These are phyloP conservation scores for Helotiales sp. DNA, from an alignment of 2,329 filamentous ascomycete species.

Conservation along the genomic window DNA sequence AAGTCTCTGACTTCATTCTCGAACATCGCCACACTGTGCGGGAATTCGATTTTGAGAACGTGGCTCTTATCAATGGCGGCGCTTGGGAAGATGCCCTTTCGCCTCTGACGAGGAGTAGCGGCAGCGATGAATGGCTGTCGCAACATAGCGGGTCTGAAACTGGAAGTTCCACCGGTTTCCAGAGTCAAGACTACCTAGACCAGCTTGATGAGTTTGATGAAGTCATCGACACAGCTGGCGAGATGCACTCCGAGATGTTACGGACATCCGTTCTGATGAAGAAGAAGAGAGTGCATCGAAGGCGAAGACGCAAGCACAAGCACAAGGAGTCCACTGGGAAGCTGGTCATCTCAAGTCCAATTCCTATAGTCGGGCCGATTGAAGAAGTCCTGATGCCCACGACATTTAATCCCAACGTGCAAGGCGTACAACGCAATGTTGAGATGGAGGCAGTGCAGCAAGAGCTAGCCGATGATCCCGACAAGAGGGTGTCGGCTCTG, in stretches of 20 bases:
- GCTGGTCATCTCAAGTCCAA: conserved; percentile 35
- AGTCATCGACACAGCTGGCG: conserved; percentile 32
- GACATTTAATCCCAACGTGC: conserved; percentile 58
- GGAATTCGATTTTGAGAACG: conserved; percentile 82
- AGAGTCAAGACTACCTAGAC: conserved; percentile 35
- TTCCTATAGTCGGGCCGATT: conserved; percentile 33
- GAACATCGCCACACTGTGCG: conserved; percentile 70
- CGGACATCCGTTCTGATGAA: conserved; percentile 46
- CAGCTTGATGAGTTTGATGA: conserved; percentile 35
- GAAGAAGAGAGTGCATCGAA: conserved; percentile 48
- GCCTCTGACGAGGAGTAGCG: conserved; percentile 60
- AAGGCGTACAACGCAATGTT: conserved; percentile 62
- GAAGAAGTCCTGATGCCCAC: conserved; percentile 57
- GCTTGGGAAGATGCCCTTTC: conserved; percentile 85
- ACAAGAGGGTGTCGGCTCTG: conserved; percentile 59
- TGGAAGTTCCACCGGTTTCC: conserved; percentile 32
- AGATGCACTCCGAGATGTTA: conserved; percentile 14
- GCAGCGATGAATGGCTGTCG: conserved; percentile 46
- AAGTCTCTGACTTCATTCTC: conserved; percentile 72
- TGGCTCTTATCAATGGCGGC: conserved; percentile 68
- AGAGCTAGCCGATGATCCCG: conserved; percentile 61
- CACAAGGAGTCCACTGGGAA: conserved; percentile 37
- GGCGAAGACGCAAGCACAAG: conserved; percentile 42
- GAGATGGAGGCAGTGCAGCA: conserved; percentile 61
- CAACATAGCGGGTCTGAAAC: conserved; percentile 44